phyloP scores from a whole-genome alignment of 441 rosid species.

The Pelargonium myrrhifolium region DNA sequence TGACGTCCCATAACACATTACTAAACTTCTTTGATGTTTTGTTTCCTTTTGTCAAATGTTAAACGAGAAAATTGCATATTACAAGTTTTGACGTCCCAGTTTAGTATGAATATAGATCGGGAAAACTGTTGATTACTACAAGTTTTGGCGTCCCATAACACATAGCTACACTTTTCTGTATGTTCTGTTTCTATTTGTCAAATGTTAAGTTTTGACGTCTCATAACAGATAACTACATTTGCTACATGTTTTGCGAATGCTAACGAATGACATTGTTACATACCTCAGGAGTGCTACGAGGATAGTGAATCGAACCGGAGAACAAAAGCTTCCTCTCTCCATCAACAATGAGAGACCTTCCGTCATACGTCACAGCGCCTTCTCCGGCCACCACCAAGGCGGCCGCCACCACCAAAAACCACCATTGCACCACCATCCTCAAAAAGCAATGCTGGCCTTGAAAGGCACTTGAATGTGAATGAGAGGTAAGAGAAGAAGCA shows the following conservation, averaged over 20 bases:
- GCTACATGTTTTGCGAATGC: background rate
- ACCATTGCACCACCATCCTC: slow-evolving; percentile 2
- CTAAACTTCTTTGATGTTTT: too few species aligned
- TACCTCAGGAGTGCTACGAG: slow-evolving; percentile 90
- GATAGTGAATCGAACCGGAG: slow-evolving; percentile 84
- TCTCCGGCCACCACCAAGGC: background rate
- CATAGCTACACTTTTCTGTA: background rate
- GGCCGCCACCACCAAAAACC: background rate
- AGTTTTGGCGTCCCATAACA: too few species aligned
- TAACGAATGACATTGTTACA: background rate
- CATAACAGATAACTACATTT: background rate
- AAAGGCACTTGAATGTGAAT: too few species aligned
- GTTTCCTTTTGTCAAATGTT: too few species aligned
- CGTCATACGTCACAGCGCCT: slow-evolving; percentile 60
- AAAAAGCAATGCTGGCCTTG: background rate
- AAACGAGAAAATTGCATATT: too few species aligned
- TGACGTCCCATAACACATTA: too few species aligned
- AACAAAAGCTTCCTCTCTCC: slow-evolving; percentile 65
- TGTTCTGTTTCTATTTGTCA: background rate
- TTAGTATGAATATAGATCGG: too few species aligned
- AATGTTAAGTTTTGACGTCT: too few species aligned
- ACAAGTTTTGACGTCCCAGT: background rate
- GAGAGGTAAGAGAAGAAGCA: background rate
- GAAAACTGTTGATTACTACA: too few species aligned
- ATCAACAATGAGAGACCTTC: slow-evolving; percentile 62